Percentiles rank a stretch among this genome's conserved stretches.
phyloP scores from a whole-genome alignment of 305 asterid species.

The Fraxinus velutina region DNA sequence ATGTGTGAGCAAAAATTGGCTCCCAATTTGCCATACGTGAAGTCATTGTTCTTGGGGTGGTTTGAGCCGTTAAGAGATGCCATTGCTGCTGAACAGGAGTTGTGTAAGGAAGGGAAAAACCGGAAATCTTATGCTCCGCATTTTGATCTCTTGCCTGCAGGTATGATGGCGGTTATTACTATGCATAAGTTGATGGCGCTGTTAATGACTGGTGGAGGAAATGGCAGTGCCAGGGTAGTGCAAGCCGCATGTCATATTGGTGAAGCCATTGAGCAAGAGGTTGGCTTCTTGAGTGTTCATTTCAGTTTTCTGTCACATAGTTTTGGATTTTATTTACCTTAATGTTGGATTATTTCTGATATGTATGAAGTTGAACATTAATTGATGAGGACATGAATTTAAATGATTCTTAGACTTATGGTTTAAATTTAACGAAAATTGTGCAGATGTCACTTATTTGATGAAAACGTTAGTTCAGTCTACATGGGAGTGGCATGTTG shows the following conservation, averaged over 20 bases:
- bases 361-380: background rate
- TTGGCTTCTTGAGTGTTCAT: constrained; percentile 26
- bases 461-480: background rate
- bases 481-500: background rate
- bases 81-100: constrained; percentile 72
- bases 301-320: background rate
- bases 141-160: constrained; percentile 78
- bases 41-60: constrained; percentile 92
- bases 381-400: background rate
- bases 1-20: constrained; percentile 98
- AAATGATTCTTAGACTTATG: background rate
- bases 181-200: constrained; percentile 93
- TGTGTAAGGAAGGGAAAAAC: constrained; percentile 52
- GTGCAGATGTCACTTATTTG: background rate
- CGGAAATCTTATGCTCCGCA: constrained; percentile 52
- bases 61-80: constrained; percentile 89
- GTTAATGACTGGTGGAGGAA: constrained; percentile 78
- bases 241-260: constrained; percentile 75
- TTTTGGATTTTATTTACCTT: background rate
- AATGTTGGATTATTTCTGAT: background rate
- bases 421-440: background rate
- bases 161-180: constrained; percentile 90
- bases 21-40: constrained; percentile 88
- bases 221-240: constrained; percentile 71
- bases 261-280: constrained; percentile 97